Evolutionary conservation across 768 basidiomycete genomes (phyloP), one percentile per base, ranked within the genome.

Genomic region (Tricholoma terreum): DNA sequence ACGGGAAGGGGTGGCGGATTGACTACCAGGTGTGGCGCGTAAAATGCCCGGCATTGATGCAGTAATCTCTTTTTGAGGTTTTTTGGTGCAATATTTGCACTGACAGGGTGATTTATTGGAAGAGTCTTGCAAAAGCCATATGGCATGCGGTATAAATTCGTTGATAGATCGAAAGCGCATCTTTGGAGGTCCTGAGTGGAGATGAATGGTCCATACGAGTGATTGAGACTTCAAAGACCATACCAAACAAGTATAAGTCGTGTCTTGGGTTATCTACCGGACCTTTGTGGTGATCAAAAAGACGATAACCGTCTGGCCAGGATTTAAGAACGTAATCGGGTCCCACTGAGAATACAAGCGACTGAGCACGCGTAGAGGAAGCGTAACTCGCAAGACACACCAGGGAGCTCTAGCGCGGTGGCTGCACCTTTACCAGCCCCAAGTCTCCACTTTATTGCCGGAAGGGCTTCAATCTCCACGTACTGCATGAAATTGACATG

Each of bases 111-210:
- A 65, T 58, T 79, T 68, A 58, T 79, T 65, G 2, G 74, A 74
- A 0, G 73, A 65, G 57, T 89, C 85, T 6, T 75, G 74, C 68
- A 86, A 76, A 9, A 94, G 80, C 91, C 91, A 94, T 57, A 85
- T 75, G 2, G 89, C 89, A 63, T 94, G 92, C 4, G 91, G 90
- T 48, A 88, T 81, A 67, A 94, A 92, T 67, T 94, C 92, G 49
- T 87, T 87, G n/a, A 85, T 75, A 11, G 91, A 92, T 42, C 92
- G 87, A 69, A 92, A 94, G 33, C 75, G 74, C 40, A 67, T 68
- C 54, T 74, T 80, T 30, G 72, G 73, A 38, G 77, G 71, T 2
- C 85, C 85, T 72, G 73, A 71, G 77, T 55, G 42, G 59, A 22
- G 62, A 52, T 27, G 1, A 5, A n/a, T 7, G 30, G 35, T 54